Base-by-base conservation (phyloP, 2,329 filamentous ascomycete species). In the Leptographium wingfieldii region DNA sequence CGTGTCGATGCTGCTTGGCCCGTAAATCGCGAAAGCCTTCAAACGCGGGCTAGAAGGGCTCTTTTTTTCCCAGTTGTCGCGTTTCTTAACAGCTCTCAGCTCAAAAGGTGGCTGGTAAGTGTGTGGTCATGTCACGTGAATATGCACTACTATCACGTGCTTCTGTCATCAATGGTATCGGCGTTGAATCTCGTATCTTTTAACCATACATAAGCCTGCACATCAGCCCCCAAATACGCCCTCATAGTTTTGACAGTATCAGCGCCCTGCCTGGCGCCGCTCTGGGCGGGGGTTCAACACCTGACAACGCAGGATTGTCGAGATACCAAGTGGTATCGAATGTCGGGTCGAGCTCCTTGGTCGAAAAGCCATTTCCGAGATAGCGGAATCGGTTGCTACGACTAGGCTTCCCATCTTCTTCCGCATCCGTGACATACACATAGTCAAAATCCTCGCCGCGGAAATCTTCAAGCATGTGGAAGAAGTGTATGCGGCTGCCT, bases 381-480 rank as follows among this genome's bases (percentile, higher is more conserved):
- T 79, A 81, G n/a, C 64, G 68, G 63, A 80, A 81, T 38, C 78
- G 69, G 63, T 80, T 80, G 60, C 55, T 22, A n/a, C 55, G 55
- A 3, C 22, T 29, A 64, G 63, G 6, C 16, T 35, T 53, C 2
- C 27, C 40, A 33, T n/a, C 63, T 1, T 46, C 43, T 46, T 40
- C 38, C 1, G 57, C 62, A 22, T 62, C 59, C 11, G 38, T 59
- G 33, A 74, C 71, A 51, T 78, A 77, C 27, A 75, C 70, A 63
- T 78, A 81, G 54, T 81, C 78, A 71, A 74, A 82, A 64, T 82
- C 76, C 67, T 81, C 79, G 22, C 74, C 75, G 48, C 79, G 70
- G 61, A 81, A 74, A 9, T 67, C 66, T 64, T 77, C 74, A 27
- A 82, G 70, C 76, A 80, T 80, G 62, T 78, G 74, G 66, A 80